These are phyloP conservation scores for rapeseed (Brassica napus) DNA, from an alignment of 345 rosid genomes.

Conservation along the genomic window DNA sequence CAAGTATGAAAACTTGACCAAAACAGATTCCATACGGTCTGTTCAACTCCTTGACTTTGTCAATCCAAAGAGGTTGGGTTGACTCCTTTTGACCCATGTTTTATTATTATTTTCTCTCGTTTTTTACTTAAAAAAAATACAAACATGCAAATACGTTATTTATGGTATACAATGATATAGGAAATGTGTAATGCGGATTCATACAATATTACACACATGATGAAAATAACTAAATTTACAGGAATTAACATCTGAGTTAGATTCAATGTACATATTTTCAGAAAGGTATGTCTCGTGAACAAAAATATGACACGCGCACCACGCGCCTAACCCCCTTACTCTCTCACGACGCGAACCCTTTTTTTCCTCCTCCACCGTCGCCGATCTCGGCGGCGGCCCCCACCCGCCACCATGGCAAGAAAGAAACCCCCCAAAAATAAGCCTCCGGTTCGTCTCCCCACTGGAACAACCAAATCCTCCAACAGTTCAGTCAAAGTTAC, in stretches of 20 bases:
- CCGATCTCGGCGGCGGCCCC: too few relatives aligned
- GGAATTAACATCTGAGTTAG: not conserved
- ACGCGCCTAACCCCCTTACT: too few relatives aligned
- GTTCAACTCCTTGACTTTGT: slow-evolving; percentile 30
- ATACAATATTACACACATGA: not conserved
- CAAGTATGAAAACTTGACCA: slow-evolving; percentile 39
- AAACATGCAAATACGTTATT: not conserved
- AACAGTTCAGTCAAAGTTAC: too few relatives aligned
- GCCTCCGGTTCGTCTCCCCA: too few relatives aligned
- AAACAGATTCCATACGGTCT: slow-evolving; percentile 23
- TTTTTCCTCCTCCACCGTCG: too few relatives aligned
- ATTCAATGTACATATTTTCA: slow-evolving; percentile 16
- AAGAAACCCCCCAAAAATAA: too few relatives aligned
- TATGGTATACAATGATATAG: not conserved
- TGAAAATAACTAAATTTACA: not conserved
- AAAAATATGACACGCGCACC: too few relatives aligned
- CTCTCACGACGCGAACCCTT: too few relatives aligned
- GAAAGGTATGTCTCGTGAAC: too few relatives aligned
- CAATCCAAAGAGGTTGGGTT: slow-evolving; percentile 23
- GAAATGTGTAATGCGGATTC: not conserved
- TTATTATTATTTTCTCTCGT: not conserved
- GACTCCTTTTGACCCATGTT: slow-evolving; percentile 36
- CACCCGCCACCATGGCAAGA: too few relatives aligned
- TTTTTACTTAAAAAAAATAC: too few relatives aligned
- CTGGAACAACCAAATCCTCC: too few relatives aligned